A percentile compares a stretch with the other conserved stretches of the same genome.
Evolutionary conservation across 2,329 filamentous ascomycete species (phyloP).

Genomic region (Phaeosphaeriaceae sp.): DNA sequence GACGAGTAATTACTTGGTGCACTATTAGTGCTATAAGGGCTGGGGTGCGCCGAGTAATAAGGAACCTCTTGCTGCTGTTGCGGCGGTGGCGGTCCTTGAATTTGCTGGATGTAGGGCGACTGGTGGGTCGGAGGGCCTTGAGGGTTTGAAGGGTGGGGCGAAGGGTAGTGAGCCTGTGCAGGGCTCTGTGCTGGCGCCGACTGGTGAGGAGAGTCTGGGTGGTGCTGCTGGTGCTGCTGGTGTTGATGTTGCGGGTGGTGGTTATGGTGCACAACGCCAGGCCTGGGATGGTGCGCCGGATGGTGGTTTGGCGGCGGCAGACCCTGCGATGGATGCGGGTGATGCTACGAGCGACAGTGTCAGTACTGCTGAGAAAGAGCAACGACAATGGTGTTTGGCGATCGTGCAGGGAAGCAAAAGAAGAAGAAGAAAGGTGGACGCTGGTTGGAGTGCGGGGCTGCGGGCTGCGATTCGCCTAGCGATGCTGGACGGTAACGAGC

Average conservation of each 20-base stretch:
- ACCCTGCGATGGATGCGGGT: constrained; percentile 78
- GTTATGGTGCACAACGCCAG: constrained; percentile 70
- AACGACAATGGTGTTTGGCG: constrained; percentile 18
- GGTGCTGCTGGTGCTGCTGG: constrained; percentile 53
- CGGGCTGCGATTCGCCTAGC: constrained; percentile 31
- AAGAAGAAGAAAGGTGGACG: constrained; percentile 16
- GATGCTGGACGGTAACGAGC: constrained; percentile 25
- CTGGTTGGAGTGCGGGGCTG: constrained; percentile 27
- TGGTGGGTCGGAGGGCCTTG: constrained; percentile 58
- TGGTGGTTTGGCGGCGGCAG: constrained; percentile 67
- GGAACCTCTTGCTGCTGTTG: constrained; percentile 71
- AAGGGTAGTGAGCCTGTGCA: constrained; percentile 68
- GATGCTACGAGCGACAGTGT: constrained; percentile 63
- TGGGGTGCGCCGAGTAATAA: constrained; percentile 80
- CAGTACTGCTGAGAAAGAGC: constrained; percentile 33
- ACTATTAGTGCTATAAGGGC: constrained; percentile 83
- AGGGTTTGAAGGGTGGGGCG: constrained; percentile 69
- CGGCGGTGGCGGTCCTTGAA: constrained; percentile 67
- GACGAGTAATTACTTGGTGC: constrained; percentile 84
- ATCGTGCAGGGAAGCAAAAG: constrained; percentile 23
- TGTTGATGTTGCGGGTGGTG: constrained; percentile 28
- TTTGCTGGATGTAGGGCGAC: constrained; percentile 71
- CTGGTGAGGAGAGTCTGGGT: constrained; percentile 69
- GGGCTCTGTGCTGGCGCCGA: constrained; percentile 65
- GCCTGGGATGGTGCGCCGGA: constrained; percentile 70